phyloP scores from a whole-genome alignment of 2,329 filamentous ascomycete species.

The Fusarium austroafricanum region DNA sequence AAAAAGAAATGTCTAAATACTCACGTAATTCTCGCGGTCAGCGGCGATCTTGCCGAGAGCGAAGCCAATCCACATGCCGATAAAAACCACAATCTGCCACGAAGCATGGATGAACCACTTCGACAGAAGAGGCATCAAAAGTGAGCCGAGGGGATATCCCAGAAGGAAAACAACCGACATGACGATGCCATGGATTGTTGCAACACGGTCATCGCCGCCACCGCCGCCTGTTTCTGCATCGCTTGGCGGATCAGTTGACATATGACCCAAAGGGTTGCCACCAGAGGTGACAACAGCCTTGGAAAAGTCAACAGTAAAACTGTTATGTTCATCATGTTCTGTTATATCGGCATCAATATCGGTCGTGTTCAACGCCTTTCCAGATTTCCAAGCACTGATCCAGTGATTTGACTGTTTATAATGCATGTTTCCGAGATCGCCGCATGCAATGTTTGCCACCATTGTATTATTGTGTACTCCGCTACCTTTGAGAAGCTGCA shows the following conservation, averaged over 20 bases:
- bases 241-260: background rate
- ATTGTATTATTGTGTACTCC: background rate
- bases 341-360: background rate
- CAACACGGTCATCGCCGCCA: background rate
- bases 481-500: background rate
- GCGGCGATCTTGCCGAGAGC: background rate
- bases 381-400: slow-evolving; percentile 5
- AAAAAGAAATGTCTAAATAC: background rate
- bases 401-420: background rate
- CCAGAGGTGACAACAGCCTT: background rate
- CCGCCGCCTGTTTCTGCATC: background rate
- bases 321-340: background rate
- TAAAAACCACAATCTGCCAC: background rate
- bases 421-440: background rate
- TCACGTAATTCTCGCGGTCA: background rate
- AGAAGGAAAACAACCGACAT: background rate
- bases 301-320: background rate
- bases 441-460: background rate
- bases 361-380: background rate
- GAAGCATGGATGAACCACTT: background rate
- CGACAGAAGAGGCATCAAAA: background rate
- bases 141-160: background rate
- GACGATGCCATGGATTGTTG: background rate
- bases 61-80: background rate
- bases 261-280: background rate